phyloP scores from a whole-genome alignment of 192 early-diverging fungal species.

The Linnemannia hyalina region DNA sequence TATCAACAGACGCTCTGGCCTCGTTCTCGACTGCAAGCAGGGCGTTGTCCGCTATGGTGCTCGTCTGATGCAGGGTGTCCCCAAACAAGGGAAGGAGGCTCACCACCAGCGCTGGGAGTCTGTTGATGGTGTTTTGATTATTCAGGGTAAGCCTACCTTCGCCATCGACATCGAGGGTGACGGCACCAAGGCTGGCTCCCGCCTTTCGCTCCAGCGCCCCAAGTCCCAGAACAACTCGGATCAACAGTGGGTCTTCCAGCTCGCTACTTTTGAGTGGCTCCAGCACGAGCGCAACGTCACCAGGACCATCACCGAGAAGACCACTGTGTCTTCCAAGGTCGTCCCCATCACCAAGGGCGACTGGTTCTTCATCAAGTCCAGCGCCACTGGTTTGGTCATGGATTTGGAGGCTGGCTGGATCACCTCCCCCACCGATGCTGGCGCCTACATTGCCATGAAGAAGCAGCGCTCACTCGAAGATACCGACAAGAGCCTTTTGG shows the following conservation, averaged over 20 bases:
- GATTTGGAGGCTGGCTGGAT: constrained; percentile 56
- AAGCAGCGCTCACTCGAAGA: constrained; percentile 53
- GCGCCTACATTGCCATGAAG: constrained; percentile 55
- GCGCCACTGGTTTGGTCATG: constrained; percentile 41
- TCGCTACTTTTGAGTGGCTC: constrained; percentile 38
- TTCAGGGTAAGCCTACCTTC: constrained; percentile 50
- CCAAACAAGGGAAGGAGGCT: constrained; percentile 49
- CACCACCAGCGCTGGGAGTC: constrained; percentile 56
- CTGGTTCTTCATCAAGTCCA: constrained; percentile 56
- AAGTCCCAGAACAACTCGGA: constrained; percentile 52
- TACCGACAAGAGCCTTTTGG: constrained; percentile 30
- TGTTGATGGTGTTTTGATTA: constrained; percentile 26
- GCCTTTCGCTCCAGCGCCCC: constrained; percentile 53
- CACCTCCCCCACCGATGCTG: constrained; percentile 46
- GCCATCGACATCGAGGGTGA: constrained; percentile 54
- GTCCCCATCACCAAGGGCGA: constrained; percentile 36
- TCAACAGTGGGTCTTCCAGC: constrained; percentile 47
- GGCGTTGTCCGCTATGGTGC: constrained; percentile 53
- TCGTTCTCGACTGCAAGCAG: constrained; percentile 51
- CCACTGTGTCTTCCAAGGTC: constrained; percentile 13
- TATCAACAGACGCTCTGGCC: constrained; percentile 50
- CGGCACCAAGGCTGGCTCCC: constrained; percentile 40
- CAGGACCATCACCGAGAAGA: constrained; percentile 15
- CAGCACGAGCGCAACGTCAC: constrained; percentile 22
- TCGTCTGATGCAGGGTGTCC: constrained; percentile 34